phyloP scores from a whole-genome alignment of 768 basidiomycete species.

The Stropharia rugosoannulata region DNA sequence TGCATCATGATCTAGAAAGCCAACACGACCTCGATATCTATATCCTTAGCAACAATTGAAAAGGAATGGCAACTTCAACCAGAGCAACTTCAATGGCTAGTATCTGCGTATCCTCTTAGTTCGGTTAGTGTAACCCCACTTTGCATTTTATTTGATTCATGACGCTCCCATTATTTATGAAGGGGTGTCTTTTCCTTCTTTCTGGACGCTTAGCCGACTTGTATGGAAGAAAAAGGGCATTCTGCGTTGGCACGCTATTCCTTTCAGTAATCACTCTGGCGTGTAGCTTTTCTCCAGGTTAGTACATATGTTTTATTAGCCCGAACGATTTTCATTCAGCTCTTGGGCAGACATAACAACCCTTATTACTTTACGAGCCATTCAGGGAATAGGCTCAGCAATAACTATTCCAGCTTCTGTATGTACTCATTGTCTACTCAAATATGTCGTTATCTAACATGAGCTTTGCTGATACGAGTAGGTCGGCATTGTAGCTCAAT shows the following conservation, averaged over 20 bases:
- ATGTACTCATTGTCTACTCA: constrained; percentile 4
- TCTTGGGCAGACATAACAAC: constrained; percentile 47
- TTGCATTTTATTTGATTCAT: background rate
- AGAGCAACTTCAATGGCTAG: background rate
- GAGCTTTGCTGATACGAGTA: constrained; percentile 21
- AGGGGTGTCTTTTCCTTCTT: constrained; percentile 6
- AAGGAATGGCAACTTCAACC: constrained; percentile 1
- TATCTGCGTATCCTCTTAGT: constrained; percentile 5
- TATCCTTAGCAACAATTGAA: background rate
- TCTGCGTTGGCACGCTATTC: background rate
- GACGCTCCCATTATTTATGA: background rate
- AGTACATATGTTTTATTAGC: background rate
- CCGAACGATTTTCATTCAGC: background rate
- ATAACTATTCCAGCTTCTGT: constrained; percentile 75
- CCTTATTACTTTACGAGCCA: constrained; percentile 68
- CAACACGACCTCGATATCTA: constrained; percentile 3
- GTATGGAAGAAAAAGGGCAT: constrained; percentile 3
- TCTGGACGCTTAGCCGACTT: constrained; percentile 3
- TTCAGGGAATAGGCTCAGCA: constrained; percentile 78
- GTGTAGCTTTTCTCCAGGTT: constrained; percentile 5
- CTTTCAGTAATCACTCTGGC: constrained; percentile 1
- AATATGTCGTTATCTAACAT: too few relatives aligned
- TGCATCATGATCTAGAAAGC: background rate
- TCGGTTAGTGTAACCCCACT: background rate
- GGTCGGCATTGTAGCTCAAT: constrained; percentile 80